Conservation (phyloP, 805 yeast genomes). For the Ogataea pignaliae region DNA sequence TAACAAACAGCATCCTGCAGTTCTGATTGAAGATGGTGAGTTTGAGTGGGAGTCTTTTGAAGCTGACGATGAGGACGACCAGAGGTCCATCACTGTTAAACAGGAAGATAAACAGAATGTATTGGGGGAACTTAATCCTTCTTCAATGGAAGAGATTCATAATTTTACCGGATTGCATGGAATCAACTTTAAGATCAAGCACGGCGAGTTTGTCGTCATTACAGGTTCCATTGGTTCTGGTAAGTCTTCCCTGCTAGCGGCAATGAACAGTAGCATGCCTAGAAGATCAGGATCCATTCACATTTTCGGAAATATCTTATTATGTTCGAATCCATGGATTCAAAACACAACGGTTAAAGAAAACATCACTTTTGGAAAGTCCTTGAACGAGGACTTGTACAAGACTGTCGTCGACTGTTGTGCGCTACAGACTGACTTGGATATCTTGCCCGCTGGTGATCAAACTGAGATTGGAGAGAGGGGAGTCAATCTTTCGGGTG, state of each 20-base stretch:
- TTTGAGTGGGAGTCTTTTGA: slow-evolving; percentile 62
- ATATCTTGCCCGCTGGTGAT: slow-evolving; percentile 70
- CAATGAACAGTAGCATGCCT: slow-evolving; percentile 66
- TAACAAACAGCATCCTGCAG: slow-evolving; percentile 33
- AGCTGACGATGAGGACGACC: slow-evolving; percentile 18
- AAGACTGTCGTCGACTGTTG: slow-evolving; percentile 55
- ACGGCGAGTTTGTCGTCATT: slow-evolving; percentile 69
- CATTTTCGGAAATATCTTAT: slow-evolving; percentile 47
- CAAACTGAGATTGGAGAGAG: slow-evolving; percentile 78
- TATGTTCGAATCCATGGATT: slow-evolving; percentile 66
- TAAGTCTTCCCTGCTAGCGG: slow-evolving; percentile 66
- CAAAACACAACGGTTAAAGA: slow-evolving; percentile 76
- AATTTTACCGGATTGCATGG: slow-evolving; percentile 40
- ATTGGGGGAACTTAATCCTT: slow-evolving; percentile 13
- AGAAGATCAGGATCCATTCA: slow-evolving; percentile 46
- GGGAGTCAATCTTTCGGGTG: slow-evolving; percentile 82
- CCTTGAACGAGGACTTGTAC: slow-evolving; percentile 46
- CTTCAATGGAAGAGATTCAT: neutral
- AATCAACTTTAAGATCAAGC: slow-evolving; percentile 48
- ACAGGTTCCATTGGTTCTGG: slow-evolving; percentile 71
- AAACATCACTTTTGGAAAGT: slow-evolving; percentile 63
- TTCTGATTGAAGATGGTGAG: slow-evolving; percentile 46
- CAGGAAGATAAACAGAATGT: slow-evolving; percentile 1
- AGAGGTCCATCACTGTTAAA: neutral
- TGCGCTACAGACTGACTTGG: slow-evolving; percentile 62